Evolutionary conservation across 345 rosid genomes (phyloP), one percentile per base, ranked within the genome.

Genomic region (Salix koriyanagi): DNA sequence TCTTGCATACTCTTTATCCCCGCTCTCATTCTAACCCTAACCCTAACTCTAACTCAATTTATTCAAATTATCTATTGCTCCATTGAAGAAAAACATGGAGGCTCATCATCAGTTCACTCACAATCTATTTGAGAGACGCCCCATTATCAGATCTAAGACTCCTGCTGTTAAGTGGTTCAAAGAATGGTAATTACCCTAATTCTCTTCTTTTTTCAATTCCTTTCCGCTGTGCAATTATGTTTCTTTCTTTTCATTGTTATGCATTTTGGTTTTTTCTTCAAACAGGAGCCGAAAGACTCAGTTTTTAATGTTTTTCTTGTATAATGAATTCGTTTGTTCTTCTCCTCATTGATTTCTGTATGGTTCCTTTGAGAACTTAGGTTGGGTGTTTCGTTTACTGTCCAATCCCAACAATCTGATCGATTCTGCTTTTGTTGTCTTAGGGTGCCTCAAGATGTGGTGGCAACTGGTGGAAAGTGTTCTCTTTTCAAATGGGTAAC

Each of bases 361-460:
- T 37, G 52, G 30, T 37, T 23, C 4, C 25, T 41, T 19, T 68
- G 71, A 41, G 16, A 30, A 26, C 9, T 13, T 28, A 13, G 71
- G 42, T 37, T 68, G 8, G 12, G 44, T 62, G n/a, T 41, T 4
- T 25, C 10, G 6, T 48, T 61, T 9, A 46, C 1, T 46, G 18
- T 12, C 50, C 50, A 46, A 46, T 46, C 16, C 62, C 5, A 58
- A 65, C 71, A 62, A 7, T 69, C 58, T 28, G 52, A 41, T 11
- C 16, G 67, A 16, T 65, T 9, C 70, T 41, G 32, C 15, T 6
- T 73, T 23, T 68, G 44, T 72, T 52, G 60, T 72, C 77, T 68
- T 73, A 96, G 99, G 99, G 98, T 94, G 70, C 99, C 99, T 25
- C 99, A 93, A 84, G 98, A 96, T 86, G 89, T 91, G 75, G 93